Base-by-base conservation (phyloP, 2,329 filamentous ascomycete species). In the Alternaria arborescens region DNA sequence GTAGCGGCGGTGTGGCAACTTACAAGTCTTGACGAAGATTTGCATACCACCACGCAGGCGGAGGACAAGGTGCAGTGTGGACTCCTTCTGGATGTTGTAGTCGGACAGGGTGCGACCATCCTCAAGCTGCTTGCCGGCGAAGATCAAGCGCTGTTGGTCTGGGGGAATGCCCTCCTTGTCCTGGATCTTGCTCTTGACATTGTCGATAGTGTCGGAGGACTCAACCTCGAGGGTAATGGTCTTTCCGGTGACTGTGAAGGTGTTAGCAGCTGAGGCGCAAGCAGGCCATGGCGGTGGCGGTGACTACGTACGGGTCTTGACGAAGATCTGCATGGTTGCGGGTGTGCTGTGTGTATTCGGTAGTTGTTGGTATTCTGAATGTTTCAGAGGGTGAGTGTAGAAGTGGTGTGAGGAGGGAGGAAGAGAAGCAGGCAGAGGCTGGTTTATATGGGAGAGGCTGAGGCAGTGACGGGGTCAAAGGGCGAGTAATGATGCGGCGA, bases 141-240 rank as follows among this genome's bases (percentile, higher is more conserved):
- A 98, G 80, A 97, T 97, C 74, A 98, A 81, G 72, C 94, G 94
- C 85, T 98, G 94, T 82, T 98, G 94, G 79, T 97, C 94, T 7
- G 94, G 94, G 44, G 94, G 94, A 60, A 97, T 97, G 47, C 94
- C 94, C 81, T 97, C 94, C 88, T 97, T 97, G 78, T 97, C 94
- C 81, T 97, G 94, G 46, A 97, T 97, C 88, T 97, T 97, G 64
- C 87, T 88, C 89, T 97, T 97, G 50, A 97, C 94, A 68, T 97
- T 97, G 85, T 97, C 93, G 83, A 97, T 97, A 52, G 93, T 97
- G 75, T 97, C 93, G 2, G 88, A 92, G 24, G 85, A 87, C 80
- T 89, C 87, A 18, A 89, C 87, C 82, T 89, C 87, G 40, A 89
- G 81, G 66, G 87, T 89, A 81, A 89, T 89, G 73, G 87, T 89